Conservation (phyloP, 345 rosid species). For the Aquilaria yunnanensis region DNA sequence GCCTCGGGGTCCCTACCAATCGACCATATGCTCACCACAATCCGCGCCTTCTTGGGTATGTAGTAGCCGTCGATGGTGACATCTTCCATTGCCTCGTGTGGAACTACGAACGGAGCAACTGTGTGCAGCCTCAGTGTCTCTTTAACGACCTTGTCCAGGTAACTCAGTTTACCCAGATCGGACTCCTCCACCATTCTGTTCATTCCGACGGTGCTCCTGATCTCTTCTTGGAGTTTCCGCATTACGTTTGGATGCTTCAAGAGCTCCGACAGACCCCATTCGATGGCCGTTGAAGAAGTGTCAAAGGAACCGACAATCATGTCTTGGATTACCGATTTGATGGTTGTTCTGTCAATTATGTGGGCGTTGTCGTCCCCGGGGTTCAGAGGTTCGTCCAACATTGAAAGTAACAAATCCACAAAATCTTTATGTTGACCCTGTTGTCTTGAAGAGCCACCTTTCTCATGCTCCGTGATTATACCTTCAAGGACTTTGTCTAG, state of each 20-base stretch:
- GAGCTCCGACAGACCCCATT: slow-evolving; percentile 27
- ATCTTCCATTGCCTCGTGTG: slow-evolving; percentile 13
- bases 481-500: slow-evolving; percentile 13
- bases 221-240: slow-evolving; percentile 19
- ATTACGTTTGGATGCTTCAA: slow-evolving; percentile 15
- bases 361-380: background rate
- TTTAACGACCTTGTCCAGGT: slow-evolving; percentile 10
- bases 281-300: slow-evolving; percentile 9
- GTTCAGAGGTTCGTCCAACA: slow-evolving; percentile 4
- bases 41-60: slow-evolving; percentile 15
- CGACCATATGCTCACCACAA: slow-evolving; percentile 14
- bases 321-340: slow-evolving; percentile 22
- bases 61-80: slow-evolving; percentile 9
- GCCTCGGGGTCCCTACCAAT: slow-evolving; percentile 9
- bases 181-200: slow-evolving; percentile 15
- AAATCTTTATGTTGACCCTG: slow-evolving; percentile 8
- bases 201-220: slow-evolving; percentile 12
- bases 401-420: slow-evolving; percentile 14
- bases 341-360: slow-evolving; percentile 12
- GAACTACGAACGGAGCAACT: slow-evolving; percentile 8
- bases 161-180: slow-evolving; percentile 10
- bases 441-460: background rate
- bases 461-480: slow-evolving; percentile 7
- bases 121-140: slow-evolving; percentile 4
- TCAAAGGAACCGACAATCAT: slow-evolving; percentile 17